Evolutionary conservation across 805 yeast genomes (phyloP).

Genomic region (Saccharomycodes ludwigii): DNA sequence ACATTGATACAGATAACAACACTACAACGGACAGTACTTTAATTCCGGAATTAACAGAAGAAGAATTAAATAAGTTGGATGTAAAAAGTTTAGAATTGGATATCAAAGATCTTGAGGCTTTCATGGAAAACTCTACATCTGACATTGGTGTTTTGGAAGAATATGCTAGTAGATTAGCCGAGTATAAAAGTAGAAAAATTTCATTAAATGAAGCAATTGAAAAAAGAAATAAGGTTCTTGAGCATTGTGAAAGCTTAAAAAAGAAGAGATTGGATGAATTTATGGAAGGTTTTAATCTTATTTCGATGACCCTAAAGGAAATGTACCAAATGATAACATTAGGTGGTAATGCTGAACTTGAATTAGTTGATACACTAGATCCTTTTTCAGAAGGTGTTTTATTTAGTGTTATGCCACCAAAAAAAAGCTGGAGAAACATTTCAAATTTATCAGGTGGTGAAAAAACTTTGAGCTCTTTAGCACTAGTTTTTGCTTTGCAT

Average conservation of each 20-base stretch:
- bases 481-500: slow-evolving; percentile 91
- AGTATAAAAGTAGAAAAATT: slow-evolving; percentile 46
- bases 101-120: slow-evolving; percentile 41
- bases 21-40: not conserved
- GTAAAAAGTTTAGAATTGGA: slow-evolving; percentile 36
- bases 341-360: slow-evolving; percentile 99
- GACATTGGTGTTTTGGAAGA: slow-evolving; percentile 70
- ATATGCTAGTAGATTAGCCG: slow-evolving; percentile 54
- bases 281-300: slow-evolving; percentile 81
- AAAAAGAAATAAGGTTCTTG: slow-evolving; percentile 51
- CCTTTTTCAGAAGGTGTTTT: slow-evolving; percentile 97
- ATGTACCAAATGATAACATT: slow-evolving; percentile 98
- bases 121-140: slow-evolving; percentile 42
- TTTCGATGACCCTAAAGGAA: slow-evolving; percentile 80
- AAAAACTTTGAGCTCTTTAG: slow-evolving; percentile 87
- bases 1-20: slow-evolving; percentile 2
- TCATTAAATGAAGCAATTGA: slow-evolving; percentile 61
- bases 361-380: slow-evolving; percentile 86
- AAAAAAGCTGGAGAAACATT: slow-evolving; percentile 93
- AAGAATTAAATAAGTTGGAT: slow-evolving; percentile 38
- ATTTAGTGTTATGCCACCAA: slow-evolving; percentile 98
- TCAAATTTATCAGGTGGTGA: slow-evolving; percentile 96
- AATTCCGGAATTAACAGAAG: slow-evolving; percentile 34
- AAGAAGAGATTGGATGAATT: slow-evolving; percentile 74
- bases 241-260: slow-evolving; percentile 53